A percentile compares a stretch with the other conserved stretches of the same genome.
Evolutionary conservation across 2,329 filamentous ascomycete genomes (phyloP).

Genomic region (Trichoderma hamatum): DNA sequence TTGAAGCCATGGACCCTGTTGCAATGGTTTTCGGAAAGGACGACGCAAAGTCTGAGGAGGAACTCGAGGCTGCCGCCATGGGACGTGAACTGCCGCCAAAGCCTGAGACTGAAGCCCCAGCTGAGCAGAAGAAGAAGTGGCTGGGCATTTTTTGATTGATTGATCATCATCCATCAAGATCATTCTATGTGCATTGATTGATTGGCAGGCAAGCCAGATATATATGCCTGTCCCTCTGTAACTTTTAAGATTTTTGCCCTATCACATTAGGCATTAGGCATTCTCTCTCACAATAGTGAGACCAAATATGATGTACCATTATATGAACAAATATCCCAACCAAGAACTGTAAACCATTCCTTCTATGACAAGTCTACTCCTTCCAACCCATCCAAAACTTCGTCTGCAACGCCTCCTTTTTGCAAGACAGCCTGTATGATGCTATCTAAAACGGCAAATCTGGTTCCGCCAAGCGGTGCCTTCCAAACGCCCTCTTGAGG

Average conservation of each 20-base stretch:
- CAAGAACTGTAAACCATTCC: not conserved
- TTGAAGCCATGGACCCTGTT: slow-evolving; percentile 66
- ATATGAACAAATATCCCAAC: not conserved
- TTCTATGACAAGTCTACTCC: slow-evolving; percentile 67
- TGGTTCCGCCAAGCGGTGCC: slow-evolving; percentile 80
- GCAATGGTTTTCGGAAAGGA: slow-evolving; percentile 48
- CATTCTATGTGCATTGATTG: slow-evolving; percentile 19
- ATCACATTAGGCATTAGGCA: slow-evolving; percentile 17
- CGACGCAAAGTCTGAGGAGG: slow-evolving; percentile 42
- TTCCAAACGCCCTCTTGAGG: slow-evolving; percentile 78
- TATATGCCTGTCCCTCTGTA: not conserved
- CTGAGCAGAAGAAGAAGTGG: slow-evolving; percentile 68
- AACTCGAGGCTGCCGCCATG: slow-evolving; percentile 42
- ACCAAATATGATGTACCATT: slow-evolving; percentile 19
- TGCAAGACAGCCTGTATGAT: slow-evolving; percentile 79
- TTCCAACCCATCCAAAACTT: slow-evolving; percentile 81
- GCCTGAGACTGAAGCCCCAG: slow-evolving; percentile 33
- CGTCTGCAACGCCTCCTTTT: slow-evolving; percentile 78
- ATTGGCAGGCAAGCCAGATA: not conserved
- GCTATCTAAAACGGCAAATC: slow-evolving; percentile 69
- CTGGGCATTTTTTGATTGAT: slow-evolving; percentile 75
- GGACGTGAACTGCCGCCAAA: slow-evolving; percentile 42
- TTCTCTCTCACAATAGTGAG: slow-evolving; percentile 4
- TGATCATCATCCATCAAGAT: not conserved
- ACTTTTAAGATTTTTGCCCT: slow-evolving; percentile 3